phyloP scores from a whole-genome alignment of 129 eudicot genomes.

The Cynara cardunculus region DNA sequence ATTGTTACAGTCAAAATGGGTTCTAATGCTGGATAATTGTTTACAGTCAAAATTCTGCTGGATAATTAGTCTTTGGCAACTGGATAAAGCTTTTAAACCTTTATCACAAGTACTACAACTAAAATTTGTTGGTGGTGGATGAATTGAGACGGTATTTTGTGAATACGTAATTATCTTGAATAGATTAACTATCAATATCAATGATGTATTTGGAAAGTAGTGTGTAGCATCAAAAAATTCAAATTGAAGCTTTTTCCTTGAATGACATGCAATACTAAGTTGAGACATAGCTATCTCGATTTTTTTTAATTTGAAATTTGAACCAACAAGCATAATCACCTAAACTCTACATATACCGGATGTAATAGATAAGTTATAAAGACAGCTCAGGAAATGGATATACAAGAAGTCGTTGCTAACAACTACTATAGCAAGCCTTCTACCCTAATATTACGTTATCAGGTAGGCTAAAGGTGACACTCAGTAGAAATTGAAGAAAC shows the following conservation, averaged over 20 bases:
- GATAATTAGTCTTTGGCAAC: neutral
- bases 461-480: neutral
- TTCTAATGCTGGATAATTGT: neutral
- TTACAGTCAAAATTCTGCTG: neutral
- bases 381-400: neutral
- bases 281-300: conserved; percentile 4
- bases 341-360: neutral
- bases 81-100: neutral
- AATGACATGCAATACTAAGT: conserved; percentile 9
- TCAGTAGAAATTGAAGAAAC: neutral
- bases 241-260: neutral
- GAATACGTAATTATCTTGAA: too few species aligned
- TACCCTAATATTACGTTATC: neutral
- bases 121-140: conserved; percentile 1
- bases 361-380: neutral
- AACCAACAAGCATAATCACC: conserved; percentile 10
- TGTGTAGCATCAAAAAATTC: neutral
- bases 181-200: conserved; percentile 9
- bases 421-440: neutral
- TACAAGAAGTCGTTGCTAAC: neutral
- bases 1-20: neutral
- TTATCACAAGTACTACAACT: neutral
- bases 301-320: neutral
- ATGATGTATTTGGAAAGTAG: neutral
- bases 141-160: too few species aligned